A percentile compares a stretch with the other conserved stretches of the same genome.
phyloP scores from a whole-genome alignment of 139 green algal genomes.

The Microglena sp. region DNA sequence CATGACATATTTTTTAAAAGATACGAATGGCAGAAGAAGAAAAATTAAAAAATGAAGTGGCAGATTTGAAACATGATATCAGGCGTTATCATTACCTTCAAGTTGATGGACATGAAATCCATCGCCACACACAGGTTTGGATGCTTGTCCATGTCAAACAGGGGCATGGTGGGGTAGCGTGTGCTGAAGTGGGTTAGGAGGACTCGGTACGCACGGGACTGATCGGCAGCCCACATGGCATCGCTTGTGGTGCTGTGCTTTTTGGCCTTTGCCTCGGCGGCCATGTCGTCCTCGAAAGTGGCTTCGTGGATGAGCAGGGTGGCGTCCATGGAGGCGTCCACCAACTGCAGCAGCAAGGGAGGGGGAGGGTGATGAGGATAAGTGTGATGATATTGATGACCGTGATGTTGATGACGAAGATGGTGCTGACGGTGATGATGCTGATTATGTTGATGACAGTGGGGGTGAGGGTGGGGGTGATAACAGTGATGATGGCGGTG shows the following conservation, averaged over 20 bases:
- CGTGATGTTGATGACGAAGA: no score
- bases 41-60: no score
- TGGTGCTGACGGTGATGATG: no score
- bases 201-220: slow-evolving; percentile 72
- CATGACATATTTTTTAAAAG: no score
- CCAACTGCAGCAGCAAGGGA: slow-evolving; percentile 25
- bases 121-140: slow-evolving; percentile 74
- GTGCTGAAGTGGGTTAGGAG: slow-evolving; percentile 97
- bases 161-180: slow-evolving; percentile 81
- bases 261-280: slow-evolving; percentile 79
- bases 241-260: slow-evolving; percentile 81
- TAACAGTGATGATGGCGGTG: no score
- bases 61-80: no score
- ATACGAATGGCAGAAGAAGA: no score
- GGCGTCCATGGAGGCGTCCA: slow-evolving; percentile 61
- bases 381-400: no score
- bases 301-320: slow-evolving; percentile 94
- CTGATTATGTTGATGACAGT: no score
- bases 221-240: slow-evolving; percentile 48
- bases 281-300: slow-evolving; percentile 90
- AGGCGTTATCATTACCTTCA: no score
- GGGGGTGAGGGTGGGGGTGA: no score
- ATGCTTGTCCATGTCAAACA: slow-evolving; percentile 35
- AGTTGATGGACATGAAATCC: slow-evolving; percentile 91
- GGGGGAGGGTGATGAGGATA: no score